A percentile compares a stretch with the other conserved stretches of the same genome.
Evolutionary conservation across 208 protist genomes (phyloP).

Genomic region (Crithidia bombi): DNA sequence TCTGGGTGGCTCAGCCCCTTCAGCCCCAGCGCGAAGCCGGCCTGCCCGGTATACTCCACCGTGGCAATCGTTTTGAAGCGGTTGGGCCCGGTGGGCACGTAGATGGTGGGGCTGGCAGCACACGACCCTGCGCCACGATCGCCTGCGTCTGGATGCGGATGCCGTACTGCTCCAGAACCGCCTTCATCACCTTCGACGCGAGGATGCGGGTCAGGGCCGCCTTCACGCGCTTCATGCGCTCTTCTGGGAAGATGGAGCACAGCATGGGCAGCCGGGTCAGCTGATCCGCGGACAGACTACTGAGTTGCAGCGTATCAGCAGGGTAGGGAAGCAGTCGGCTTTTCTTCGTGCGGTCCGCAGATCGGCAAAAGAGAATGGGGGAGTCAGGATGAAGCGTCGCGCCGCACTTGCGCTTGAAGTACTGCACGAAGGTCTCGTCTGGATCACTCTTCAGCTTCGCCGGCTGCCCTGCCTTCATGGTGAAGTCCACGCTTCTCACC

Average conservation of each 20-base stretch:
- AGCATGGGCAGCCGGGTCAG: slow-evolving; percentile 41
- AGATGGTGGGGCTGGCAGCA: slow-evolving; percentile 50
- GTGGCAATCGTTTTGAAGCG: slow-evolving; percentile 30
- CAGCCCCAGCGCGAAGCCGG: slow-evolving; percentile 53
- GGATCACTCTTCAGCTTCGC: slow-evolving; percentile 27
- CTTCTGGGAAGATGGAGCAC: slow-evolving; percentile 61
- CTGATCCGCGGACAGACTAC: slow-evolving; percentile 38
- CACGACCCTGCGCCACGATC: slow-evolving; percentile 29
- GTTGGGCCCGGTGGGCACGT: slow-evolving; percentile 40
- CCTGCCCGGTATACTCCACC: slow-evolving; percentile 37
- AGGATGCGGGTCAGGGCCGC: slow-evolving; percentile 29
- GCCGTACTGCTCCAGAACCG: slow-evolving; percentile 48
- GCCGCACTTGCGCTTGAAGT: slow-evolving; percentile 51
- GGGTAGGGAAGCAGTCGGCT: slow-evolving; percentile 34
- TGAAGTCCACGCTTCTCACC: slow-evolving; percentile 33
- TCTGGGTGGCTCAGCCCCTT: slow-evolving; percentile 31
- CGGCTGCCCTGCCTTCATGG: slow-evolving; percentile 15
- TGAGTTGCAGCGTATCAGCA: slow-evolving; percentile 49
- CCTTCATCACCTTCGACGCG: slow-evolving; percentile 9
- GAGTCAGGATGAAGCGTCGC: slow-evolving; percentile 29
- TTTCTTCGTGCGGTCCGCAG: slow-evolving; percentile 14
- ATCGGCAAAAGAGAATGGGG: slow-evolving; percentile 32
- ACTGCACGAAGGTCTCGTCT: slow-evolving; percentile 37
- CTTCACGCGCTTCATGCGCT: slow-evolving; percentile 35
- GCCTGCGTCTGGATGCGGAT: slow-evolving; percentile 33